A percentile compares a stretch with the other conserved stretches of the same genome.
Conservation (phyloP, 345 rosid genomes). For the sweet orange (Citrus sinensis) region DVS_A1.0 CM039163.1:37953501-37954000, state of each 20-base stretch:
- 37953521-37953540: background rate
- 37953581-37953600: background rate
- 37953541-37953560: background rate
- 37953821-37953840: conserved; percentile 66
- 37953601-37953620: background rate
- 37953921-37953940: background rate
- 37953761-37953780: background rate
- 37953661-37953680: background rate
- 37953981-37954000: background rate
- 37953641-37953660: background rate
- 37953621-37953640: background rate
- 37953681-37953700: background rate
- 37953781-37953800: conserved; percentile 41
- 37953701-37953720: background rate
- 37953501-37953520: background rate
- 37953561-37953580: too few species aligned
- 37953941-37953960: background rate
- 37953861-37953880: conserved; percentile 35
- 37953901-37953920: background rate
- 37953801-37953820: conserved; percentile 46
- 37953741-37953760: background rate
- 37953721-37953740: background rate
- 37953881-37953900: background rate
- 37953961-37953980: background rate
- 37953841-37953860: conserved; percentile 53